Evolutionary conservation across 2,329 filamentous ascomycete species (phyloP).

Genomic region (Fusarium sp.): DNA sequence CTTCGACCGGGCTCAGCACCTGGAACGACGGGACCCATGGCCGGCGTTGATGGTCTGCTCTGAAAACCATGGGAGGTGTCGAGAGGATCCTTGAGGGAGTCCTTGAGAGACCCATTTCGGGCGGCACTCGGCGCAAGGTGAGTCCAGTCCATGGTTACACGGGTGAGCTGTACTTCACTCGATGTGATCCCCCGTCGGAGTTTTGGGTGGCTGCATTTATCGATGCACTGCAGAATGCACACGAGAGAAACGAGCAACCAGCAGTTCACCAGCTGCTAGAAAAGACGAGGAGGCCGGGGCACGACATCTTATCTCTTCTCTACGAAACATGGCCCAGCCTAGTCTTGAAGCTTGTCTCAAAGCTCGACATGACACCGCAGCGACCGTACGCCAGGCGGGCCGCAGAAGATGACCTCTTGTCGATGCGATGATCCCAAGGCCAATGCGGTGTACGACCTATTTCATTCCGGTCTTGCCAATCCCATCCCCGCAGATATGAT

Average conservation of each 20-base stretch:
- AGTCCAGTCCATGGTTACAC: constrained; percentile 39
- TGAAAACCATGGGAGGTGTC: constrained; percentile 33
- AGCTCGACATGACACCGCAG: constrained; percentile 13
- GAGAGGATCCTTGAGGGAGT: constrained; percentile 18
- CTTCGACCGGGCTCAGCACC: constrained; percentile 29
- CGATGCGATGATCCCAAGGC: constrained; percentile 1
- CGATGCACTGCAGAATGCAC: not conserved
- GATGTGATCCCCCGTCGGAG: not conserved
- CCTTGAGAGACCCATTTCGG: constrained; percentile 23
- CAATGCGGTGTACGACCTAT: constrained; percentile 22
- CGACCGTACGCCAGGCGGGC: not conserved
- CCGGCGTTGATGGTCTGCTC: constrained; percentile 38
- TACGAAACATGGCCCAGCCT: not conserved
- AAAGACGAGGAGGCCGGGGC: constrained; percentile 1
- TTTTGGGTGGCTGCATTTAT: constrained; percentile 9
- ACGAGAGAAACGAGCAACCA: not conserved
- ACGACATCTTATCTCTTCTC: constrained; percentile 24
- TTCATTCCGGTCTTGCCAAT: constrained; percentile 26
- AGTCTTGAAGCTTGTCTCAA: constrained; percentile 26
- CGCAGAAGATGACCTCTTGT: not conserved
- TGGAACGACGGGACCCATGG: constrained; percentile 29
- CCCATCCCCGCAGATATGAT: constrained; percentile 15
- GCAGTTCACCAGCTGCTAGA: not conserved
- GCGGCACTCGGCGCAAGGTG: constrained; percentile 39
- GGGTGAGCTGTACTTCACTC: not conserved